phyloP scores from a whole-genome alignment of 805 yeast species.

The Candida sphagnicola region DNA sequence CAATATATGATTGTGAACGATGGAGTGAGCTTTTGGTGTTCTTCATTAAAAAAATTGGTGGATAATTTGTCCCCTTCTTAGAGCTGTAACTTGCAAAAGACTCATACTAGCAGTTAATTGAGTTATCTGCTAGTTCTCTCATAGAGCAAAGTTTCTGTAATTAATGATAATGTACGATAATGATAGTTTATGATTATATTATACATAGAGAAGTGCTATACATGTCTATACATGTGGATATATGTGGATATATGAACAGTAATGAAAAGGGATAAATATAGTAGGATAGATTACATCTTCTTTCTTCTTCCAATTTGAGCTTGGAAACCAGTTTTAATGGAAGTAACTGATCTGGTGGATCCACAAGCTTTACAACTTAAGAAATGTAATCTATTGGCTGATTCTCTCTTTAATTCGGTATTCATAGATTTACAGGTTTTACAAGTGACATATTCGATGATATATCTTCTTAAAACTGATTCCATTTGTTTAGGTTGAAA shows the following conservation, averaged over 20 bases:
- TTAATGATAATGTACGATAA: neutral
- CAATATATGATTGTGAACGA: slow-evolving; percentile 55
- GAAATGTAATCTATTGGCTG: slow-evolving; percentile 93
- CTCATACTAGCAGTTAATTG: too few species aligned
- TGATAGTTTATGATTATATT: slow-evolving; percentile 9
- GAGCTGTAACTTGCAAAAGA: too few species aligned
- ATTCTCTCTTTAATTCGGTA: slow-evolving; percentile 93
- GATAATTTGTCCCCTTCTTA: slow-evolving; percentile 2
- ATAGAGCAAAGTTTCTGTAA: too few species aligned
- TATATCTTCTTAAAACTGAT: slow-evolving; percentile 92
- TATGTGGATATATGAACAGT: slow-evolving; percentile 1
- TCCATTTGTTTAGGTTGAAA: slow-evolving; percentile 98
- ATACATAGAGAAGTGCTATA: slow-evolving; percentile 9
- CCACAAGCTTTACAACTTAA: slow-evolving; percentile 98
- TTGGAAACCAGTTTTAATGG: slow-evolving; percentile 99
- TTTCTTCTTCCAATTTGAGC: slow-evolving; percentile 93
- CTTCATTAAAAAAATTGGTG: slow-evolving; percentile 57
- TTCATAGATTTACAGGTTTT: slow-evolving; percentile 98
- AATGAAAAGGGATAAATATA: neutral
- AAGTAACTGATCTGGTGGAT: slow-evolving; percentile 91
- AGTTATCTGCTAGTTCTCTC: too few species aligned
- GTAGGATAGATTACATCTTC: slow-evolving; percentile 25
- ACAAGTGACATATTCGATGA: slow-evolving; percentile 96
- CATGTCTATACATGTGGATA: slow-evolving; percentile 1
- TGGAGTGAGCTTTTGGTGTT: slow-evolving; percentile 63